Conservation (phyloP, 306 rosid genomes). For the Sphenostylis stenocarpa region DNA sequence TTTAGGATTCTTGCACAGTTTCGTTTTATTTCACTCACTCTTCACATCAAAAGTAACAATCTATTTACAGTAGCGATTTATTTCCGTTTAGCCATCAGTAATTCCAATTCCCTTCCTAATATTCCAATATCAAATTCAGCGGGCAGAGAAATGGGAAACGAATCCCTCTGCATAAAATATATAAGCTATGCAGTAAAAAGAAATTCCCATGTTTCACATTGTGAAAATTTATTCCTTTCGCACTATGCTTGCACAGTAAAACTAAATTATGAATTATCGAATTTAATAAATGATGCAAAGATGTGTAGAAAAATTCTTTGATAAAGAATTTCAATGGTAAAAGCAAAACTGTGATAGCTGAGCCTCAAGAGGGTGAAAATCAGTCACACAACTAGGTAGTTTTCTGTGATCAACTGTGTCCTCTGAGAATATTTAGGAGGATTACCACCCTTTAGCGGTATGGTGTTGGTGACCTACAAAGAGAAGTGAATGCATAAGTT, state of each 20-base stretch:
- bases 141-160: background rate
- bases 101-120: background rate
- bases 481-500: background rate
- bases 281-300: slow-evolving; percentile 17
- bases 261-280: slow-evolving; percentile 22
- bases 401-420: slow-evolving; percentile 79
- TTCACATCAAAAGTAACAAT: too few species aligned
- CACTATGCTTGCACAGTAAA: background rate
- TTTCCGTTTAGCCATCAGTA: too few species aligned
- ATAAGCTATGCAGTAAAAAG: background rate
- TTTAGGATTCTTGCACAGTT: too few species aligned
- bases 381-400: slow-evolving; percentile 73
- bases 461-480: slow-evolving; percentile 57
- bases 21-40: too few species aligned
- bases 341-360: slow-evolving; percentile 22
- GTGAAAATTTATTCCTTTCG: background rate
- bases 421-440: slow-evolving; percentile 80
- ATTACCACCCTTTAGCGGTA: slow-evolving; percentile 75
- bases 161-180: background rate
- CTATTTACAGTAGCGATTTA: too few species aligned
- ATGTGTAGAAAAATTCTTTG: slow-evolving; percentile 12
- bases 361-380: slow-evolving; percentile 5
- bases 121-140: background rate
- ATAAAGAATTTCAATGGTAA: background rate
- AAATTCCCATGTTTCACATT: background rate